Conservation (phyloP, 169 alveolate species). For the Miamiensis avidus region DNA sequence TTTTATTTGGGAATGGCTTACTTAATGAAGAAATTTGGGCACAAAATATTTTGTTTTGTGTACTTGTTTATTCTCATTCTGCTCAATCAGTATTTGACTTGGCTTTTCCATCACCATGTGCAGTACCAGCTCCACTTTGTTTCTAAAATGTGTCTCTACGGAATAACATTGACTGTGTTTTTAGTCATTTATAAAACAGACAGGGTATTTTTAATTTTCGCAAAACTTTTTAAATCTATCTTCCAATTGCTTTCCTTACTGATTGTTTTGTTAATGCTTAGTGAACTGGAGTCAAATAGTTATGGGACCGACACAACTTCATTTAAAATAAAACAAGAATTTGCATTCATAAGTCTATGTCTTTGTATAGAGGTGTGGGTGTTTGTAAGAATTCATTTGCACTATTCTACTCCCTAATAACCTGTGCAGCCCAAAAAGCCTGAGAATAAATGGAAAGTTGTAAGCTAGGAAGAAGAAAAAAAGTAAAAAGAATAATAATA, state of each 20-base stretch:
- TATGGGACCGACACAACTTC: background rate
- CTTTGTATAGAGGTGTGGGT: background rate
- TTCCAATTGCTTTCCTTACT: background rate
- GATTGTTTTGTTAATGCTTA: no score
- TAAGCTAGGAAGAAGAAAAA: background rate
- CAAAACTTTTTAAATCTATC: background rate
- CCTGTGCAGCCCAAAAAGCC: background rate
- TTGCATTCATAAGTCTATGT: background rate
- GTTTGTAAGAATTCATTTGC: background rate
- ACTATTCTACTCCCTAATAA: no score
- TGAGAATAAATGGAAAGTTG: background rate
- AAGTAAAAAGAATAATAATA: no score
- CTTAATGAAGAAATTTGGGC: background rate
- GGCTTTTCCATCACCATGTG: background rate
- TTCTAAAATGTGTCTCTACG: background rate
- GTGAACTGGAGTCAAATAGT: background rate
- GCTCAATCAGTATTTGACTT: background rate
- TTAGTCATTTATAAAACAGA: background rate
- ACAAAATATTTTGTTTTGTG: background rate
- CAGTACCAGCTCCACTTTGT: background rate
- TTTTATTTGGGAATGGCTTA: background rate
- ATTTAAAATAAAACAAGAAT: background rate
- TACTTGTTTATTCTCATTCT: no score
- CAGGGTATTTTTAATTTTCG: background rate
- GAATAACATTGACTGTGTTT: background rate